Evolutionary conservation across 768 basidiomycete genomes (phyloP), one percentile per base, ranked within the genome.

Genomic region (Leccinum rimulosum): DNA sequence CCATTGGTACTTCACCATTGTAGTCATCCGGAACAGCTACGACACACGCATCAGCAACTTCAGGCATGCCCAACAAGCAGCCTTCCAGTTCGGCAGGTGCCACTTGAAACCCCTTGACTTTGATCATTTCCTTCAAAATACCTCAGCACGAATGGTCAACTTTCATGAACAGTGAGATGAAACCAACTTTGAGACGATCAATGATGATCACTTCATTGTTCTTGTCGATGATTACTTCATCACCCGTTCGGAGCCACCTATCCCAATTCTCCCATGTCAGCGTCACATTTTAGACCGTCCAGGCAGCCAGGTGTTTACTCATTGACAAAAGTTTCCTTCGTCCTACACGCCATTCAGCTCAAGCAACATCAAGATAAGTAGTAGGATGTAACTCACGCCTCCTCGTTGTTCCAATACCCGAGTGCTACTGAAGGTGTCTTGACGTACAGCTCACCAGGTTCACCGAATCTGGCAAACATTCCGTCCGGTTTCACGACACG

Each of bases 41-140:
- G 1, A 90, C 87, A 61, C 88, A 88, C 2, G 77, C 77, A 47
- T 86, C 82, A 3, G 76, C 75, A 25, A 89, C 81, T 63, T 86
- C 86, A 0, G 79, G 71, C 62, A 88, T 84, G 12, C 76, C 79
- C 25, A 87, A 68, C n/a, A 87, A 65, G 58, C 84, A 84, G n/a
- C 82, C 87, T 65, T 89, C 88, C 7, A 89, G 75, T 61, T 88
- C 87, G 3, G 88, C 87, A 2, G 88, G 88, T 2, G 88, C 86
- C 1, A 90, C 88, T 66, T 90, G 88, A 68, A 86, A 87, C 4
- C 89, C 88, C 65, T 74, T 79, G 38, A 86, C 84, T 75, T 89
- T 88, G 67, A 89, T 73, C 30, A 88, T 78, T 73, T 88, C 86
- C 84, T 85, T 55, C 38, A 19, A 25, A 48, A 48, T 15, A 30